Percentiles rank a stretch among this genome's conserved stretches.
phyloP scores from a whole-genome alignment of 495 filamentous ascomycete genomes.

The Thozetella sp. region DNA sequence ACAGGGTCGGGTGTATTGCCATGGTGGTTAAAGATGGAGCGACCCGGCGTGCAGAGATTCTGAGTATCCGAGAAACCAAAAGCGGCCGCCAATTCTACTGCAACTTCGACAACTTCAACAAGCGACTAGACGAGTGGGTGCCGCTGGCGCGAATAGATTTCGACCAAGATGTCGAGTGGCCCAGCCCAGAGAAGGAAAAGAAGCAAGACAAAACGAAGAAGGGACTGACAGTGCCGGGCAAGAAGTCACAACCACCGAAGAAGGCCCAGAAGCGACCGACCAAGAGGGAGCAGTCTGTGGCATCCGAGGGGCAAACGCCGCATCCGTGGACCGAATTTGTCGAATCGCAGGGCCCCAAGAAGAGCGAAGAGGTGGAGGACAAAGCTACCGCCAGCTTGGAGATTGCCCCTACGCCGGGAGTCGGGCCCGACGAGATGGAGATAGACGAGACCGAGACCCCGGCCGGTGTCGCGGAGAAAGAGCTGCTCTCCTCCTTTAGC shows the following conservation, averaged over 20 bases:
- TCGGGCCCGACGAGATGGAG: constrained; percentile 47
- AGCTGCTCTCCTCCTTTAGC: constrained; percentile 56
- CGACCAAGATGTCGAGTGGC: constrained; percentile 58
- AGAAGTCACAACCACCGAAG: constrained; percentile 44
- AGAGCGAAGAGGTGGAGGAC: constrained; percentile 37
- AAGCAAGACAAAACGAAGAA: constrained; percentile 57
- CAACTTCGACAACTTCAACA: constrained; percentile 99
- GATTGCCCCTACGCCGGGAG: constrained; percentile 31
- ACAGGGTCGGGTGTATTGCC: constrained; percentile 50
- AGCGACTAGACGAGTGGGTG: constrained; percentile 98
- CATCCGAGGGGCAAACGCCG: constrained; percentile 45
- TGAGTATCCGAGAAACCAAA: constrained; percentile 83
- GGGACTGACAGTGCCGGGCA: constrained; percentile 30
- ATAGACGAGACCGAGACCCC: constrained; percentile 44
- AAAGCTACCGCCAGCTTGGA: constrained; percentile 30
- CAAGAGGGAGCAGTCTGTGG: constrained; percentile 48
- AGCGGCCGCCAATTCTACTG: constrained; percentile 88
- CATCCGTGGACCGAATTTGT: constrained; percentile 43
- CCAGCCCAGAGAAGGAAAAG: constrained; percentile 57
- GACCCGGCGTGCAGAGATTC: constrained; percentile 87
- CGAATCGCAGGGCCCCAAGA: constrained; percentile 26
- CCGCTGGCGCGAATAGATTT: constrained; percentile 80
- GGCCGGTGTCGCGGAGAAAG: constrained; percentile 40
- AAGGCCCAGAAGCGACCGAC: constrained; percentile 59
- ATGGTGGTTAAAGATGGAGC: constrained; percentile 69